These are phyloP conservation scores for Pseudonitzschia multiseries DNA, from an alignment of 108 stramenopile genomes.

Conservation along the genomic window DNA sequence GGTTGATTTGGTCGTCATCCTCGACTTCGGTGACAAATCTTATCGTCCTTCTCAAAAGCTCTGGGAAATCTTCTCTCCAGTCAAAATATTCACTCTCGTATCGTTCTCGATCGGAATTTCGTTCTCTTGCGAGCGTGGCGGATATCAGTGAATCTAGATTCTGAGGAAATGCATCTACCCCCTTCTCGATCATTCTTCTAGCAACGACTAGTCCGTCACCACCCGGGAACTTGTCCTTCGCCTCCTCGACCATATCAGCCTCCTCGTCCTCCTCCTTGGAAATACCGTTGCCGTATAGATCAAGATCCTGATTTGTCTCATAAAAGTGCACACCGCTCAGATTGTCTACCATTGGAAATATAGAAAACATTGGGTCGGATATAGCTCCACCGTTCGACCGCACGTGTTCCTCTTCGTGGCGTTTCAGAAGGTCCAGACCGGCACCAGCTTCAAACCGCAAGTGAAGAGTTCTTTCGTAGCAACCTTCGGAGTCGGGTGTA, in stretches of 20 bases:
- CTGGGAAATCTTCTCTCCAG: conserved; percentile 43
- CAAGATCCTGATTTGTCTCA: conserved; percentile 16
- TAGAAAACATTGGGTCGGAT: conserved; percentile 49
- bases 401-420: conserved; percentile 36
- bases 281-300: neutral
- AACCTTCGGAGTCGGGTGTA: conserved; percentile 49
- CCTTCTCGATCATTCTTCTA: neutral
- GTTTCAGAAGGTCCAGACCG: conserved; percentile 53
- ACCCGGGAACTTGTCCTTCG: neutral
- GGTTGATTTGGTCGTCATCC: neutral
- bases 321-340: conserved; percentile 69
- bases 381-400: conserved; percentile 1
- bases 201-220: neutral
- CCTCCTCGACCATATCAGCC: conserved; percentile 4
- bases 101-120: conserved; percentile 21
- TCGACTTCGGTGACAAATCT: neutral
- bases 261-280: conserved; percentile 16
- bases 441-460: conserved; percentile 66
- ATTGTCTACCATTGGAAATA: conserved; percentile 84
- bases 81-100: conserved; percentile 53
- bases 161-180: neutral
- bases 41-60: conserved; percentile 30
- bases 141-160: conserved; percentile 21
- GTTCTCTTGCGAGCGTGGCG: conserved; percentile 25
- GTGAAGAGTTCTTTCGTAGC: conserved; percentile 54